Evolutionary conservation across 2,329 filamentous ascomycete genomes (phyloP), one percentile per base, ranked within the genome.

Genomic region (Elsinoe ampelina): DNA sequence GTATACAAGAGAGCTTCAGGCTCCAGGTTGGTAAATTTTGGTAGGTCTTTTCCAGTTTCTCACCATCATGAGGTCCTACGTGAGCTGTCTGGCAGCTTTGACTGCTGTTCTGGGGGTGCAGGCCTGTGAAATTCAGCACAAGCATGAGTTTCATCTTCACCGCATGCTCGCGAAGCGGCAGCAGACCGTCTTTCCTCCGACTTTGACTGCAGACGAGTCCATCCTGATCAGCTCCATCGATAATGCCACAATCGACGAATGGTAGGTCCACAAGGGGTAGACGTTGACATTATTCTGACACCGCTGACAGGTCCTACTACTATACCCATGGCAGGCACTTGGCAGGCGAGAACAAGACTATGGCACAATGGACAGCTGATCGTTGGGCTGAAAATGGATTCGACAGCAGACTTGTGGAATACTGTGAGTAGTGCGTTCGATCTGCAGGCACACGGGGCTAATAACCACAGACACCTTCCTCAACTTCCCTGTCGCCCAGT

Each of bases 341-440:
- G 10, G 74, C 73, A 0, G 74, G 74, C 22, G 73, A 72, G 65
- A 76, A 76, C 58, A 63, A 71, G 42, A 72, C 68, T 47, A 73
- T 75, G 66, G 74, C 73, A 8, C 63, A 75, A 20, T 76, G 73
- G 73, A 76, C 74, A 0, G 71, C 70, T 58, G 68, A 75, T 57
- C 65, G 64, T 41, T 76, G 73, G 73, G 61, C 68, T 54, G 72
- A 74, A 59, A 74, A 72, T 61, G 74, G 74, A 32, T 64, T 76
- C 26, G 67, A 69, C 43, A 64, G 65, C 10, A 60, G 64, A 22
- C 71, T 75, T 50, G 69, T 73, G 11, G 66, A 71, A 41, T 75
- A 75, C 56, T 63, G 66, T 20, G 63, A 15, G n/a, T n/a, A n/a
- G n/a, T n/a, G n/a, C n/a, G n/a, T n/a, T n/a, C n/a, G n/a, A n/a